A percentile compares a stretch with the other conserved stretches of the same genome.
Evolutionary conservation across 805 yeast species (phyloP).

Genomic region (Isabelozyma rhagii): DNA sequence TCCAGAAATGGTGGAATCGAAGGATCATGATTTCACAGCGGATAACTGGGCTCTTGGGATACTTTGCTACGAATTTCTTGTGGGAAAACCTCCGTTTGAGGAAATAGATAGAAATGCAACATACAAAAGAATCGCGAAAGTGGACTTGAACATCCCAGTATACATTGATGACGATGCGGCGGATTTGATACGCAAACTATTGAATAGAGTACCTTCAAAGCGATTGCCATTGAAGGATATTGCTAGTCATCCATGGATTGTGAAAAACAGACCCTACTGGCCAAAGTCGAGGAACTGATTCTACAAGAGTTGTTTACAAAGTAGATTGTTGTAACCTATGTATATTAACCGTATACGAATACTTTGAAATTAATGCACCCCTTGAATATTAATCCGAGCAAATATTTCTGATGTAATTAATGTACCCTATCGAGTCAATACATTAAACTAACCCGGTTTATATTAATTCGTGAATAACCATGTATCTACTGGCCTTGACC

Average conservation of each 20-base stretch:
- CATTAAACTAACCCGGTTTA: neutral
- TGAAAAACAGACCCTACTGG: slow-evolving; percentile 65
- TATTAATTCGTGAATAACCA: neutral
- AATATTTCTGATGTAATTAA: neutral
- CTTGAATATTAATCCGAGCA: neutral
- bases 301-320: neutral
- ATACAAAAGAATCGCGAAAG: slow-evolving; percentile 72
- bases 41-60: slow-evolving; percentile 95
- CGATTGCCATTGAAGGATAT: slow-evolving; percentile 63
- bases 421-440: no score
- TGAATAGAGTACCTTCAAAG: slow-evolving; percentile 66
- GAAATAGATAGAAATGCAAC: slow-evolving; percentile 76
- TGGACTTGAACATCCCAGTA: slow-evolving; percentile 72
- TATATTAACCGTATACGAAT: neutral
- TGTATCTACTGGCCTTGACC: neutral
- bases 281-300: slow-evolving; percentile 12
- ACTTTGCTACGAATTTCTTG: slow-evolving; percentile 77
- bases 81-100: slow-evolving; percentile 91
- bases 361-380: no score
- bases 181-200: slow-evolving; percentile 61
- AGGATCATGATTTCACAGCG: slow-evolving; percentile 71
- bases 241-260: slow-evolving; percentile 80
- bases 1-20: slow-evolving; percentile 90
- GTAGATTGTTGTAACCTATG: neutral
- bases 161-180: slow-evolving; percentile 71